Conservation (phyloP, 495 filamentous ascomycete species). For the Achaetomiella virescens region DNA sequence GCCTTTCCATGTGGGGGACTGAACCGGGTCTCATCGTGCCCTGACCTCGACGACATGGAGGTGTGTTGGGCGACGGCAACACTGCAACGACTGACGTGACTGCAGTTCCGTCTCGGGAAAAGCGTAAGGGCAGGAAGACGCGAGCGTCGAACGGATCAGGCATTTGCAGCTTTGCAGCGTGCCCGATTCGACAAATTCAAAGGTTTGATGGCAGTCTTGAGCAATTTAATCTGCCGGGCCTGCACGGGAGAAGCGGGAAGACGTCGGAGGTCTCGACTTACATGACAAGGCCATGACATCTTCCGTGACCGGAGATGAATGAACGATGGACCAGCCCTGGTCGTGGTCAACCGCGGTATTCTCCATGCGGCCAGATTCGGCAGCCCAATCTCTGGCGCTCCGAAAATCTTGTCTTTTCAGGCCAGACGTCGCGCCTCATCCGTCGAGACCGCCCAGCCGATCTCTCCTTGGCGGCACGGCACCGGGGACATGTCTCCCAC, state of each 20-base stretch:
- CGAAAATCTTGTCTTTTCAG: slow-evolving; percentile 11
- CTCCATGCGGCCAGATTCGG: slow-evolving; percentile 21
- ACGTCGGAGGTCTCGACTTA: neutral
- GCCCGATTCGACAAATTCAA: neutral
- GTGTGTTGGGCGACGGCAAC: too few relatives aligned
- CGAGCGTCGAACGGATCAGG: neutral
- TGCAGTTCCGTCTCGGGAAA: neutral
- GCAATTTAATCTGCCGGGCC: slow-evolving; percentile 5
- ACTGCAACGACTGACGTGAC: neutral
- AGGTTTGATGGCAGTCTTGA: neutral
- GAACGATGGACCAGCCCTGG: too few relatives aligned
- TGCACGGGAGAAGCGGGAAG: slow-evolving; percentile 1
- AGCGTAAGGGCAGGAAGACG: neutral
- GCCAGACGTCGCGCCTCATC: slow-evolving; percentile 10
- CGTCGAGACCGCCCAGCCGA: slow-evolving; percentile 7
- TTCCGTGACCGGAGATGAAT: slow-evolving; percentile 7
- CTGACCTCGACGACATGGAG: too few relatives aligned
- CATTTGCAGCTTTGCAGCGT: neutral
- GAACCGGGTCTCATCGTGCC: too few relatives aligned
- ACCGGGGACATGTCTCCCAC: neutral
- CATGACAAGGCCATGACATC: neutral
- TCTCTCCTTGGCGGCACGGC: slow-evolving; percentile 7
- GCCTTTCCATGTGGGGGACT: too few relatives aligned
- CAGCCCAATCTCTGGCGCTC: slow-evolving; percentile 7
- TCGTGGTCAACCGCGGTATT: neutral